Base-by-base conservation (phyloP, 768 basidiomycete genomes). In the Royoungia palumana region DNA sequence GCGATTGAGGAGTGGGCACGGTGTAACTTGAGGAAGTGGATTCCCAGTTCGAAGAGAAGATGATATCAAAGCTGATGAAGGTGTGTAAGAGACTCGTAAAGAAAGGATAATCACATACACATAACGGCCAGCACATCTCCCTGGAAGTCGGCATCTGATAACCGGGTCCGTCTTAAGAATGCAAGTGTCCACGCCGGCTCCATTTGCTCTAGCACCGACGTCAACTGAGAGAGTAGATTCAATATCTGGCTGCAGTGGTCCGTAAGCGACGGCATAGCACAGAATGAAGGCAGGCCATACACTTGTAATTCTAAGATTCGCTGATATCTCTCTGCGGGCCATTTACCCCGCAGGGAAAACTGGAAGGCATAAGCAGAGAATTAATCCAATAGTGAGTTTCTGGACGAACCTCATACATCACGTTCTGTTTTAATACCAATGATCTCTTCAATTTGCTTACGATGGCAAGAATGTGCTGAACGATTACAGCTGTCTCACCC, bases 51-150 rank as follows among this genome's bases (percentile, higher is more conserved):
- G 78, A 16, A 94, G 70, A 8, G 89, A 77, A 0, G 82, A 83
- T 0, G 89, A 85, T 46, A 89, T 82, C 78, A 94, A 80, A 27
- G 79, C 88, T 89, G 27, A 17, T 22, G 25, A 41, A 17, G 11
- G 4, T 9, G 32, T 19, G 35, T 5, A 34, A n/a, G 17, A 19
- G 28, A 52, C 11, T 47, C 24, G 2, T 46, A 5, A 27, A 27
- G 14, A 16, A 52, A 41, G 24, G 28, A 11, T 21, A 19, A 34
- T 13, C 35, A 60, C 79, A 42, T 51, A 86, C 87, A 85, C 49
- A 93, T 82, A 7, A 93, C 87, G 10, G 90, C 87, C 4, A 94
- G 73, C 7, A 91, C 75, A 47, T 93, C 90, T 2, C 91, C 92
- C 54, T 93, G 83, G 56, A 94, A 94, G 54, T 83, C 81, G 0